Conservation (phyloP, 2,329 filamentous ascomycete species). For the Colletotrichum zoysiae region DNA sequence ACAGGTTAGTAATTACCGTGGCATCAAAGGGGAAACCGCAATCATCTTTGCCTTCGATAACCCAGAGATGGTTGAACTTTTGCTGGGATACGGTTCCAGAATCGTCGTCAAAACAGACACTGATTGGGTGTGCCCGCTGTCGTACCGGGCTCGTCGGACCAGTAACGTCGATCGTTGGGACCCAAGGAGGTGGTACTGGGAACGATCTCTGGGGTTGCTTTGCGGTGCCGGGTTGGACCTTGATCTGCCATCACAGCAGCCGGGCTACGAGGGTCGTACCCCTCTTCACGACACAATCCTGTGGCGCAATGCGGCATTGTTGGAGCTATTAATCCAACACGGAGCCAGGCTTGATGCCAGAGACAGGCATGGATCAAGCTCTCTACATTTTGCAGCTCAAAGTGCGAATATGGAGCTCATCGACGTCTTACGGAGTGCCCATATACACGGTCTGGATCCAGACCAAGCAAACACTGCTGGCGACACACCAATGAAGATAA, state of each 20-base stretch:
- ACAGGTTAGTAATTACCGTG: background rate
- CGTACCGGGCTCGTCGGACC: constrained; percentile 6
- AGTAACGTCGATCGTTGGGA: constrained; percentile 18
- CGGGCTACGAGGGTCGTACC: constrained; percentile 9
- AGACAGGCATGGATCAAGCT: constrained; percentile 2
- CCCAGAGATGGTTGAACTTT: constrained; percentile 11
- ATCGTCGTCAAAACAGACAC: constrained; percentile 1
- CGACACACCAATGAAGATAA: constrained; percentile 25
- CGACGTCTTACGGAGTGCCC: constrained; percentile 17
- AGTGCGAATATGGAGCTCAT: constrained; percentile 13
- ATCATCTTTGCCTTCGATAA: constrained; percentile 27
- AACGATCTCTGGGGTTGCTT: constrained; percentile 18
- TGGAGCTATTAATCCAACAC: constrained; percentile 17
- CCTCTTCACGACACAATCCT: constrained; percentile 22
- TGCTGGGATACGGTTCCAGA: background rate
- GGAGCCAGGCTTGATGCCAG: constrained; percentile 10
- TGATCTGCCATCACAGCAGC: constrained; percentile 12
- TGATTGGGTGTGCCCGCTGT: constrained; percentile 17
- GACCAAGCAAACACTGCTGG: constrained; percentile 18
- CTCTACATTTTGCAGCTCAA: constrained; percentile 14
- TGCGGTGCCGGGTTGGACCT: constrained; percentile 18
- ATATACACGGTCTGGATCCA: background rate
- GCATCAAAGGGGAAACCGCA: constrained; percentile 11
- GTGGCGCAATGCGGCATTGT: constrained; percentile 16
- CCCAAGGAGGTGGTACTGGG: constrained; percentile 14